phyloP scores from a whole-genome alignment of 2,329 filamentous ascomycete species.

The Xylaria digitata region DNA sequence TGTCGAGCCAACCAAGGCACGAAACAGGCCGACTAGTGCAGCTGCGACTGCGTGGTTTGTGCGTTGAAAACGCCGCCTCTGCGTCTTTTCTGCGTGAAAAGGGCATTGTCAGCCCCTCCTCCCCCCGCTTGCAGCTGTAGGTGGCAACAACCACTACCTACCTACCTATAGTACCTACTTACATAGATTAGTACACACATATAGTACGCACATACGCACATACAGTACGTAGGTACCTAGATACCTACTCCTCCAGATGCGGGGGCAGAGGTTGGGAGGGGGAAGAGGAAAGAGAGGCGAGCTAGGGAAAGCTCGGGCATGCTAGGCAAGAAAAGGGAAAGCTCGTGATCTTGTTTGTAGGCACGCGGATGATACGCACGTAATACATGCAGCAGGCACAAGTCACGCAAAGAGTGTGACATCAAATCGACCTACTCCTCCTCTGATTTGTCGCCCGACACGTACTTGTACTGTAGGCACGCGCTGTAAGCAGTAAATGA shows the following conservation, averaged over 20 bases:
- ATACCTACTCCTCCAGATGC: too few species aligned
- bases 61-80: conserved; percentile 25
- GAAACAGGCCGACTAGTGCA: background rate
- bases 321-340: conserved; percentile 5
- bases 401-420: conserved; percentile 42
- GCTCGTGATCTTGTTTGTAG: background rate
- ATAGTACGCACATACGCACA: too few species aligned
- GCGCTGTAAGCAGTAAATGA: too few species aligned
- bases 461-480: background rate
- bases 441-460: conserved; percentile 27
- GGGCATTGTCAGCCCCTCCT: conserved; percentile 2
- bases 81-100: conserved; percentile 37
- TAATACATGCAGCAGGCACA: conserved; percentile 40
- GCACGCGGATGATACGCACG: conserved; percentile 14
- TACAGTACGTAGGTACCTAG: too few species aligned
- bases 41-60: conserved; percentile 35
- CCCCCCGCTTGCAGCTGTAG: too few species aligned
- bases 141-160: too few species aligned
- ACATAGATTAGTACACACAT: too few species aligned
- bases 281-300: background rate
- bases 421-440: conserved; percentile 18
- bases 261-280: too few species aligned
- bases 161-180: too few species aligned
- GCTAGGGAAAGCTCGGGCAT: background rate
- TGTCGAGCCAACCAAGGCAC: too few species aligned